Percentiles rank a stretch among this genome's conserved stretches.
Conservation (phyloP, 306 rosid genomes). For the Prunus campanulata region DNA sequence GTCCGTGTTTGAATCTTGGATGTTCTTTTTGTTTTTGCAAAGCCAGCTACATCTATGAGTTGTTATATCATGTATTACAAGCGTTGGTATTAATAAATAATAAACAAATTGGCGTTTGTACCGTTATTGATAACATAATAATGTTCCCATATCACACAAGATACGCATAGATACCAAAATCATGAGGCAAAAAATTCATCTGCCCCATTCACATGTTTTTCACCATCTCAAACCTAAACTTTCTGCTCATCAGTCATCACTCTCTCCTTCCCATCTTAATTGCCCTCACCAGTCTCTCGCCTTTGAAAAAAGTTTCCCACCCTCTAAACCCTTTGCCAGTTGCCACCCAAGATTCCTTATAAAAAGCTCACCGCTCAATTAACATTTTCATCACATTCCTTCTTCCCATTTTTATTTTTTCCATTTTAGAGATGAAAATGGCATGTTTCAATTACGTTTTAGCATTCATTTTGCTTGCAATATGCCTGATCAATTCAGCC, state of each 20-base stretch:
- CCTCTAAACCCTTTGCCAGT: not conserved
- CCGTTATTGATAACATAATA: too few relatives aligned
- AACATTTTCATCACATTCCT: not conserved
- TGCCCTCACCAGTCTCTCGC: slow-evolving; percentile 37
- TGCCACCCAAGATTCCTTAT: slow-evolving; percentile 12
- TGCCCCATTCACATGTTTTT: slow-evolving; percentile 30
- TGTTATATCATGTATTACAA: too few relatives aligned
- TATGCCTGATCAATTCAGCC: slow-evolving; percentile 11
- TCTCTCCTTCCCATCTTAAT: slow-evolving; percentile 16
- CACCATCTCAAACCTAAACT: slow-evolving; percentile 11
- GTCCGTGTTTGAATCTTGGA: too few relatives aligned
- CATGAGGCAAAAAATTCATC: slow-evolving; percentile 17
- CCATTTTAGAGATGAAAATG: not conserved
- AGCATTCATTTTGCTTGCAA: slow-evolving; percentile 15
- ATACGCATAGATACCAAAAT: not conserved
- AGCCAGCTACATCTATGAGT: too few relatives aligned
- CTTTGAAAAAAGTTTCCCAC: slow-evolving; percentile 2
- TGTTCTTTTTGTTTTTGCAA: too few relatives aligned
- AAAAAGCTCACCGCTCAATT: not conserved
- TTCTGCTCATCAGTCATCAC: not conserved
- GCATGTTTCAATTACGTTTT: not conserved
- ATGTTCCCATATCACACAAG: not conserved
- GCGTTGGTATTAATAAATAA: too few relatives aligned
- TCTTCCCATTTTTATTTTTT: not conserved
- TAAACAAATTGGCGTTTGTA: too few relatives aligned